Evolutionary conservation across 1,284 basidiomycete genomes (phyloP).

Genomic region (Takashimella koratensis): DNA sequence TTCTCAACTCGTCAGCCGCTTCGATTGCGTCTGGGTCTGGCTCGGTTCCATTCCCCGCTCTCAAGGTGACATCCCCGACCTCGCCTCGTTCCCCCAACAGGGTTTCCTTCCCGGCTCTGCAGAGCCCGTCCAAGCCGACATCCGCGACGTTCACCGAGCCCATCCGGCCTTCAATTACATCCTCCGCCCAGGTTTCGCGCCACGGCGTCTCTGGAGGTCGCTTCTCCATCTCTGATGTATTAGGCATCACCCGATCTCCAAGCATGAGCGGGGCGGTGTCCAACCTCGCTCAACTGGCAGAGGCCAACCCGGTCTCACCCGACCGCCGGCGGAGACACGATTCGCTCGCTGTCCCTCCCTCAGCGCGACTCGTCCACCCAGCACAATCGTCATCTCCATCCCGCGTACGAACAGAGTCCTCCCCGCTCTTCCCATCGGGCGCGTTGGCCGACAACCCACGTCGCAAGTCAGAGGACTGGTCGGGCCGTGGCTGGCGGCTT

Average conservation of each 20-base stretch:
- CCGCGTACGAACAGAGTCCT: conserved; percentile 19
- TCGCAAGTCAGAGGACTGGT: conserved; percentile 40
- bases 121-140: conserved; percentile 32
- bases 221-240: conserved; percentile 41
- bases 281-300: conserved; percentile 31
- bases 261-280: conserved; percentile 31
- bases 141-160: conserved; percentile 36
- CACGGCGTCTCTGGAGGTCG: conserved; percentile 27
- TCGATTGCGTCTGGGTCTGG: background rate
- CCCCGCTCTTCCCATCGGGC: conserved; percentile 6
- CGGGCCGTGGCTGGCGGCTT: conserved; percentile 33
- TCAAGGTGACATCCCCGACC: conserved; percentile 11
- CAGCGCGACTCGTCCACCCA: conserved; percentile 3
- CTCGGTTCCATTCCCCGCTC: conserved; percentile 1
- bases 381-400: conserved; percentile 2
- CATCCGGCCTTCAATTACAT: conserved; percentile 21
- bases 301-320: conserved; percentile 20
- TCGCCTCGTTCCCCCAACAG: conserved; percentile 14
- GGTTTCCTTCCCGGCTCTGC: conserved; percentile 36
- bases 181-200: conserved; percentile 16
- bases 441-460: background rate
- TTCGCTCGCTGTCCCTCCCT: conserved; percentile 3
- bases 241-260: conserved; percentile 28
- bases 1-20: background rate
- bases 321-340: background rate